These are phyloP conservation scores for Collybiopsis luxurians DNA, from an alignment of 768 basidiomycete species.

Conservation along the genomic window DNA sequence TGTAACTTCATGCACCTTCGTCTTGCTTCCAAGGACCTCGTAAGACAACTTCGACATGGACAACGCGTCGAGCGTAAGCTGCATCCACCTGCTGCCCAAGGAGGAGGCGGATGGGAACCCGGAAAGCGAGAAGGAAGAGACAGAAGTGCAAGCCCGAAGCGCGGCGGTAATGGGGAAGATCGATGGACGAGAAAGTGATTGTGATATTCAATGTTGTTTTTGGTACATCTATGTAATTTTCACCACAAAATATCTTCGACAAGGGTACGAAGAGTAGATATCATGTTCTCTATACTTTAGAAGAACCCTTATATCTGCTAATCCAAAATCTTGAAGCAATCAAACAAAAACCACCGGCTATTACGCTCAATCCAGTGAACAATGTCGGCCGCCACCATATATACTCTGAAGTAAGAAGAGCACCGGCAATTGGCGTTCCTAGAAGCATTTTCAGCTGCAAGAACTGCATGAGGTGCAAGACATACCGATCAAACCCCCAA, in stretches of 20 bases:
- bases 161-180: constrained; percentile 72
- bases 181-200: constrained; percentile 66
- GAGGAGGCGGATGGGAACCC: constrained; percentile 86
- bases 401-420: constrained; percentile 2
- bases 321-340: constrained; percentile 6
- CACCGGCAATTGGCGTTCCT: constrained; percentile 10
- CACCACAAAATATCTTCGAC: too few relatives aligned
- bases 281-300: neutral
- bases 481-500: constrained; percentile 7
- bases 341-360: neutral
- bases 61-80: constrained; percentile 81
- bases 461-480: neutral
- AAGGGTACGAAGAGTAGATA: too few relatives aligned
- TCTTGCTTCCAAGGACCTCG: constrained; percentile 81
- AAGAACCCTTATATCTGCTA: neutral
- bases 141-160: constrained; percentile 70
- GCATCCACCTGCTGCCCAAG: constrained; percentile 58
- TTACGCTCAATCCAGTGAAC: neutral
- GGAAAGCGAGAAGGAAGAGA: constrained; percentile 43
- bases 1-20: constrained; percentile 99
- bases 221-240: too few relatives aligned
- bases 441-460: neutral
- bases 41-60: constrained; percentile 72
- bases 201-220: neutral
- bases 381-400: constrained; percentile 4